These are phyloP conservation scores for Decorospora gaudefroyi DNA, from an alignment of 2,329 filamentous ascomycete species.

Conservation along the genomic window DNA sequence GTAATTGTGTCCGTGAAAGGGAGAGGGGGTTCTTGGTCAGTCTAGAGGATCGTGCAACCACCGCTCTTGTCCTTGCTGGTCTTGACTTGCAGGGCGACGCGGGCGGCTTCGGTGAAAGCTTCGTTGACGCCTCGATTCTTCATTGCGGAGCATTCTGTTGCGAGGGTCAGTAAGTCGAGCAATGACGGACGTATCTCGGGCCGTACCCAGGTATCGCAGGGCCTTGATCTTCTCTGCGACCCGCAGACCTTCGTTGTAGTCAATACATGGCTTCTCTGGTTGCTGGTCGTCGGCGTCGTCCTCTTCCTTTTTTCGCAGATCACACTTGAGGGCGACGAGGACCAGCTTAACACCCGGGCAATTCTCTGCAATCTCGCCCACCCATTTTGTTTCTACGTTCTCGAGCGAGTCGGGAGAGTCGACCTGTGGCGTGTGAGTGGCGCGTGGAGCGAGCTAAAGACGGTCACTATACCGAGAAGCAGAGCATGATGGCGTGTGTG, in stretches of 20 bases:
- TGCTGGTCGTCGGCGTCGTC: constrained; percentile 59
- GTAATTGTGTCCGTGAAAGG: constrained; percentile 12
- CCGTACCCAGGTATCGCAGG: constrained; percentile 79
- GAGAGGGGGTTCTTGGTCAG: background rate
- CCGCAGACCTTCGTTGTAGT: constrained; percentile 88
- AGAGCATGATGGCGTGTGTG: constrained; percentile 98
- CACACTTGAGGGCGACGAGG: constrained; percentile 94
- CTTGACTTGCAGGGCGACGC: constrained; percentile 75
- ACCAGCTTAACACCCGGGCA: constrained; percentile 95
- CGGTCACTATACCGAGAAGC: constrained; percentile 68
- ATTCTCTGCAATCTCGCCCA: constrained; percentile 96
- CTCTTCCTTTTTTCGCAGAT: constrained; percentile 77
- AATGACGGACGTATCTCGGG: no score
- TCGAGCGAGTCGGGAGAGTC: constrained; percentile 96
- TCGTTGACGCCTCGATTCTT: constrained; percentile 98
- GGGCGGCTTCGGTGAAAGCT: constrained; percentile 95
- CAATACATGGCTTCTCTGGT: constrained; percentile 68
- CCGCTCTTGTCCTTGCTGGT: constrained; percentile 54
- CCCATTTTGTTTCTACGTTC: constrained; percentile 99
- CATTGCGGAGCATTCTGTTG: constrained; percentile 91
- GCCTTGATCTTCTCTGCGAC: constrained; percentile 91
- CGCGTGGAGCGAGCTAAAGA: background rate
- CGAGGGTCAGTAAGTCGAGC: constrained; percentile 12
- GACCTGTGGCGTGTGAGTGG: constrained; percentile 55
- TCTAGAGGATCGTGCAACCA: constrained; percentile 46